These are phyloP conservation scores for Umbelopsis ramanniana DNA, from an alignment of 192 early-diverging fungal genomes.

Conservation along the genomic window DNA sequence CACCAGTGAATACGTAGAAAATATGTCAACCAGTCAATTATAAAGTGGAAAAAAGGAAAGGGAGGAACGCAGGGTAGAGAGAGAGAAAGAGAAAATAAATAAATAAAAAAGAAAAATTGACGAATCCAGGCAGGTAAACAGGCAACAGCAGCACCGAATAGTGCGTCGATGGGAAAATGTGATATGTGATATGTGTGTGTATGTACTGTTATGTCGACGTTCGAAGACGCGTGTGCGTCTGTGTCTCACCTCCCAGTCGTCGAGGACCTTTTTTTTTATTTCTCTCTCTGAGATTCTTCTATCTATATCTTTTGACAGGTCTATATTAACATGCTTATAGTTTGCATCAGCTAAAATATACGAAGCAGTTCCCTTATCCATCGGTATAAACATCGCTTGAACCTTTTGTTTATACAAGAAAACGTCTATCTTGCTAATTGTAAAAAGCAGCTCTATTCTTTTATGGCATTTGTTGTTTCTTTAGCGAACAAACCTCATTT, in stretches of 20 bases:
- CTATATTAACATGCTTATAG: too few species aligned
- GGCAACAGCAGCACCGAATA: neutral
- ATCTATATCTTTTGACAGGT: too few species aligned
- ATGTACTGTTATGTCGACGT: constrained; percentile 1
- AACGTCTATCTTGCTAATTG: neutral
- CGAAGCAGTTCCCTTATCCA: too few species aligned
- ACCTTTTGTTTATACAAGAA: too few species aligned
- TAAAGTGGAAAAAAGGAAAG: neutral
- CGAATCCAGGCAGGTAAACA: neutral
- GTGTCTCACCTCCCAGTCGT: neutral
- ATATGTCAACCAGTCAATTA: neutral
- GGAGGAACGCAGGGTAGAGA: neutral
- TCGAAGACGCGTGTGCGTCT: constrained; percentile 5
- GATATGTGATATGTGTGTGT: neutral
- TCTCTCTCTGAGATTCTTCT: too few species aligned
- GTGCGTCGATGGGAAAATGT: constrained; percentile 9
- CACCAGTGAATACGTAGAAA: neutral
- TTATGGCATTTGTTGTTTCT: neutral
- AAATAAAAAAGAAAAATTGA: neutral
- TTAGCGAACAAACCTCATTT: constrained; percentile 5
- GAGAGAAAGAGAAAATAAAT: constrained; percentile 8
- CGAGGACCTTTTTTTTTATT: too few species aligned
- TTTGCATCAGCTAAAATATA: too few species aligned
- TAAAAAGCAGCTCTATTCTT: neutral
- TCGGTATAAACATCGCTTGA: too few species aligned